phyloP scores from a whole-genome alignment of 1,284 basidiomycete genomes.

The Vanrija sp. region DNA sequence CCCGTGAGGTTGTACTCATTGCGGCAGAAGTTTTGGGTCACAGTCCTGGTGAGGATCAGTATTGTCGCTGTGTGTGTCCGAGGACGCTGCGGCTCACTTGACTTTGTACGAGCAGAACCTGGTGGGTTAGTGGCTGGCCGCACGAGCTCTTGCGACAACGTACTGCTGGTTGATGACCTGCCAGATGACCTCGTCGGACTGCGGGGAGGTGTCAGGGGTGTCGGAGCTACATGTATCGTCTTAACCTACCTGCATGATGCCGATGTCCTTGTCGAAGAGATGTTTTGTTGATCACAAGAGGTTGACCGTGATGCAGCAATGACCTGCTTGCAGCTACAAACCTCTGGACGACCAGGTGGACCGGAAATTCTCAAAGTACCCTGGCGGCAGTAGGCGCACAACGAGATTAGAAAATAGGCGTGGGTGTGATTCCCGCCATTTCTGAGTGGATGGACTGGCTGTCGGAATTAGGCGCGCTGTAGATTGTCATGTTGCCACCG shows the following conservation, averaged over 20 bases:
- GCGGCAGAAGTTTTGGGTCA: constrained; percentile 94
- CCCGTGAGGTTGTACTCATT: constrained; percentile 99
- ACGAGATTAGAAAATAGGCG: background rate
- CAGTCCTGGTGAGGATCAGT: constrained; percentile 58
- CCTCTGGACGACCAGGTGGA: background rate
- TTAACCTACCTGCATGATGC: constrained; percentile 41
- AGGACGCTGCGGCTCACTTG: constrained; percentile 63
- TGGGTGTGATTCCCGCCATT: background rate
- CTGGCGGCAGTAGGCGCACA: no score
- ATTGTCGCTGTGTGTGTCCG: background rate
- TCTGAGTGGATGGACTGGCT: background rate
- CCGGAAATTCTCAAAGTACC: background rate
- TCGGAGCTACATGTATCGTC: no score
- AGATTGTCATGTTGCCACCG: background rate
- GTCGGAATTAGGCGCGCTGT: background rate
- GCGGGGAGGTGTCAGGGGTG: constrained; percentile 45
- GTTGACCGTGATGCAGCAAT: no score
- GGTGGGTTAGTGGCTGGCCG: background rate
- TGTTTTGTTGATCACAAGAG: no score
- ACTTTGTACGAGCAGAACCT: constrained; percentile 92
- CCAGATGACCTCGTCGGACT: constrained; percentile 96
- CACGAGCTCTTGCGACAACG: constrained; percentile 10
- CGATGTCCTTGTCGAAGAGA: background rate
- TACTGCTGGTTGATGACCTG: constrained; percentile 84
- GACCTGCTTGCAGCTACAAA: background rate